Conservation (phyloP, 2,329 filamentous ascomycete species). For the Bipolaris bicolor region DNA sequence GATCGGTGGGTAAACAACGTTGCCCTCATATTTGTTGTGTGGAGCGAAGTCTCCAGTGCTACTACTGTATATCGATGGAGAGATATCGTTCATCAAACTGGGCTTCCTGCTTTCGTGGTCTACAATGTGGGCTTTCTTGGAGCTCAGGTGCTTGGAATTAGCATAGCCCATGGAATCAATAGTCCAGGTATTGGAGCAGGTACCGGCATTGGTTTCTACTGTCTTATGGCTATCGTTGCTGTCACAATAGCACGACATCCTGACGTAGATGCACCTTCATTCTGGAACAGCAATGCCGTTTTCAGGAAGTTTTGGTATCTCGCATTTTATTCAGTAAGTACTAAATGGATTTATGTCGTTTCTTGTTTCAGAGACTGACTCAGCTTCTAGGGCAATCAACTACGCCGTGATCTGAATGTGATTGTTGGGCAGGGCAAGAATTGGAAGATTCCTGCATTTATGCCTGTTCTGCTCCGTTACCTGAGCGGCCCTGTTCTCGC, state of each 20-base stretch:
- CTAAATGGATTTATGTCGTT: not conserved
- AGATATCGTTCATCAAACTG: constrained; percentile 55
- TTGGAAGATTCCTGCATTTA: constrained; percentile 62
- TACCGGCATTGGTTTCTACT: constrained; percentile 61
- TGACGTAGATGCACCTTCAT: constrained; percentile 48
- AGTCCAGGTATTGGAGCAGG: constrained; percentile 56
- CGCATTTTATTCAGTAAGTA: constrained; percentile 63
- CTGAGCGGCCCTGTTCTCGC: constrained; percentile 42
- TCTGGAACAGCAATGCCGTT: constrained; percentile 51
- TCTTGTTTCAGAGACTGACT: not conserved
- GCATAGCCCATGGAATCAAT: constrained; percentile 55
- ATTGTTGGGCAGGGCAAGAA: constrained; percentile 62
- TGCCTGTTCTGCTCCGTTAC: constrained; percentile 54
- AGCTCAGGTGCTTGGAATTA: constrained; percentile 60
- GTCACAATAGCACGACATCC: constrained; percentile 54
- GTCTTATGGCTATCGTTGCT: constrained; percentile 51
- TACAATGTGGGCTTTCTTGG: constrained; percentile 62
- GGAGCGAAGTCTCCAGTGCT: constrained; percentile 59
- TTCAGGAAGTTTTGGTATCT: constrained; percentile 59
- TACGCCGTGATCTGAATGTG: constrained; percentile 61
- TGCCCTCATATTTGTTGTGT: constrained; percentile 61
- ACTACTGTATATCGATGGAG: constrained; percentile 62
- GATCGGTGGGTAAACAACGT: constrained; percentile 65
- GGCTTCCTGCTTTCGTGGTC: constrained; percentile 52
- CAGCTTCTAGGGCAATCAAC: constrained; percentile 45